These are phyloP conservation scores for Kazachstania bromeliacearum DNA, from an alignment of 805 yeast genomes.

Conservation along the genomic window DNA sequence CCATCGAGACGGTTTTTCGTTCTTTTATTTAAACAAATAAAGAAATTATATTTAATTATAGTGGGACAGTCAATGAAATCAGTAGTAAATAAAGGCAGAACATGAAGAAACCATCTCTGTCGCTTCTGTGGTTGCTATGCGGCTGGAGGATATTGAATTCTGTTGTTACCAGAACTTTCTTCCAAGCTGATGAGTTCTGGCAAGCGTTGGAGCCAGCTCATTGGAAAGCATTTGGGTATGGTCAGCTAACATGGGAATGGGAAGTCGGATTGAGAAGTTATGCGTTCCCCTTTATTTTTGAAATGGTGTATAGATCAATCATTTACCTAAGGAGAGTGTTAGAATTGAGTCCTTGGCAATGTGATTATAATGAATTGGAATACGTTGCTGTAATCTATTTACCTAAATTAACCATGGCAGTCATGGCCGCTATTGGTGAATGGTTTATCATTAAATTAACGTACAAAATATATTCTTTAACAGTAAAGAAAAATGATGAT, in stretches of 20 bases:
- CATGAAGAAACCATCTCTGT: too few relatives aligned
- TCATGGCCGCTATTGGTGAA: constrained; percentile 67
- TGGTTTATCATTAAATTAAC: constrained; percentile 44
- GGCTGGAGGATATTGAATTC: constrained; percentile 51
- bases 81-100: too few relatives aligned
- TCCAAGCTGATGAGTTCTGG: constrained; percentile 95
- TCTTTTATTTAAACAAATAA: too few relatives aligned
- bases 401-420: constrained; percentile 65
- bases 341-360: neutral
- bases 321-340: neutral
- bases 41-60: too few relatives aligned
- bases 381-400: constrained; percentile 34
- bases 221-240: constrained; percentile 60
- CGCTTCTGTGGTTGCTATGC: constrained; percentile 24
- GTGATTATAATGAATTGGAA: constrained; percentile 21
- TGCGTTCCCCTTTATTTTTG: constrained; percentile 68
- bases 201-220: constrained; percentile 94
- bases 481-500: constrained; percentile 7
- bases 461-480: constrained; percentile 18
- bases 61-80: too few relatives aligned
- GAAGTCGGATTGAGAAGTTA: constrained; percentile 60
- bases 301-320: constrained; percentile 15
- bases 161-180: constrained; percentile 57
- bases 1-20: too few relatives aligned
- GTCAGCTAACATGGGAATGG: constrained; percentile 96